Evolutionary conservation across 1,284 basidiomycete genomes (phyloP).

Genomic region (Xanthoconium separans): DNA sequence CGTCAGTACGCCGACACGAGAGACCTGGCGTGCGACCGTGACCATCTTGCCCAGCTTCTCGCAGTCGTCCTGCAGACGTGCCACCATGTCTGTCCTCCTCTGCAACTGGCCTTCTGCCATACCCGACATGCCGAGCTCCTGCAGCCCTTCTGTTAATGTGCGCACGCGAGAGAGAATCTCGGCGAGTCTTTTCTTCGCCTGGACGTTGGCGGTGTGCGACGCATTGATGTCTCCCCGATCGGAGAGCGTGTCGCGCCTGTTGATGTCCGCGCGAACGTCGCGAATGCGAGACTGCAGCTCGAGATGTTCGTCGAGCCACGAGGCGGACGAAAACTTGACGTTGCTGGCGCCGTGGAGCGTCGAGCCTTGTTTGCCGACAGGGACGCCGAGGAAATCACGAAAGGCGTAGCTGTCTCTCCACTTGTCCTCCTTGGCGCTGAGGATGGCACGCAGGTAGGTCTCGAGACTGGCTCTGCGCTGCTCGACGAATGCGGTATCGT

Average conservation of each 20-base stretch:
- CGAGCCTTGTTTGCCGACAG: constrained; percentile 53
- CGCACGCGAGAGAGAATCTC: constrained; percentile 70
- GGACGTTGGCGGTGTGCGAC: constrained; percentile 79
- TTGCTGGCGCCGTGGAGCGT: constrained; percentile 28
- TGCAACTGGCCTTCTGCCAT: constrained; percentile 84
- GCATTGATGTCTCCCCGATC: constrained; percentile 70
- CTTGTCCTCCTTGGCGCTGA: constrained; percentile 74
- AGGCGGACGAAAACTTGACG: constrained; percentile 63
- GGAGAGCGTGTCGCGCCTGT: constrained; percentile 82
- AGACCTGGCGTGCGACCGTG: constrained; percentile 61
- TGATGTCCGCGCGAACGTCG: constrained; percentile 78
- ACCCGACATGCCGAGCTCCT: constrained; percentile 60
- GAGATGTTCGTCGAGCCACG: constrained; percentile 85
- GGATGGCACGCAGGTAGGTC: constrained; percentile 82
- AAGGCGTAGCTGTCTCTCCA: constrained; percentile 86
- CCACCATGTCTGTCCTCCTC: constrained; percentile 81
- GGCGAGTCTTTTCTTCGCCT: constrained; percentile 82
- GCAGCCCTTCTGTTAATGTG: constrained; percentile 68
- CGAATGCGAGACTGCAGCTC: constrained; percentile 75
- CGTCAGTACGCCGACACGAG: constrained; percentile 35
- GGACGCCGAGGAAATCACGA: constrained; percentile 84
- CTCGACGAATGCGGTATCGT: constrained; percentile 55
- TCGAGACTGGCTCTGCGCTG: constrained; percentile 79
- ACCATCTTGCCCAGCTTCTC: constrained; percentile 81
- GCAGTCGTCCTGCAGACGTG: constrained; percentile 80